A percentile compares a stretch with the other conserved stretches of the same genome.
These are phyloP conservation scores for Anthostomella pinea DNA, from an alignment of 2,329 filamentous ascomycete species.

Conservation along the genomic window DNA sequence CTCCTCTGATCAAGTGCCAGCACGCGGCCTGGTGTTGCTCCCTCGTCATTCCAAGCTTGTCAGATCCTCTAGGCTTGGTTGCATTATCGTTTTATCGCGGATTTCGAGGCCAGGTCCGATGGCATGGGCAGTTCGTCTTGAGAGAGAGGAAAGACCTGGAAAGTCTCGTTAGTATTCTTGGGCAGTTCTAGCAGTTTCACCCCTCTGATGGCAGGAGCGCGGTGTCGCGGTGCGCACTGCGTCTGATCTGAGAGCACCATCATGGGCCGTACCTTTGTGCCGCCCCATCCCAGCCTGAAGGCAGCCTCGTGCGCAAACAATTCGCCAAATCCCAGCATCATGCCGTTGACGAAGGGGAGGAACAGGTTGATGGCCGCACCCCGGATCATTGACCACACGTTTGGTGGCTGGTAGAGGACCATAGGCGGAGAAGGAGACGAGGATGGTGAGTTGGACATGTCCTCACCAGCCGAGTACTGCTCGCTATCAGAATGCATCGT, in stretches of 20 bases:
- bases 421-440: constrained; percentile 65
- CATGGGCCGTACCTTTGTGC: constrained; percentile 86
- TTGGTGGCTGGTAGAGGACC: constrained; percentile 86
- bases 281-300: constrained; percentile 88
- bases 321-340: constrained; percentile 98
- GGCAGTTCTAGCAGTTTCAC: too few species aligned
- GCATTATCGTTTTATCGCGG: constrained; percentile 56
- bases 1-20: too few species aligned
- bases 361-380: constrained; percentile 95
- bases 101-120: constrained; percentile 83
- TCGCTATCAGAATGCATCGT: constrained; percentile 82
- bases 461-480: constrained; percentile 69
- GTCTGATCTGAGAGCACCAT: constrained; percentile 49
- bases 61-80: constrained; percentile 61
- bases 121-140: constrained; percentile 60
- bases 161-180: constrained; percentile 8
- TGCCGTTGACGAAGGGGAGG: constrained; percentile 91
- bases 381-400: constrained; percentile 78
- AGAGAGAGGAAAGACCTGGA: constrained; percentile 53
- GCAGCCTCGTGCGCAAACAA: constrained; percentile 94
- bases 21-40: too few species aligned
- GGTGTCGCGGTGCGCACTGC: too few species aligned
- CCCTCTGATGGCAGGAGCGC: too few species aligned
- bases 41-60: constrained; percentile 64
- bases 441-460: constrained; percentile 57